Conservation (phyloP, 2,329 filamentous ascomycete genomes). For the Tolypocladium tundrense region DNA sequence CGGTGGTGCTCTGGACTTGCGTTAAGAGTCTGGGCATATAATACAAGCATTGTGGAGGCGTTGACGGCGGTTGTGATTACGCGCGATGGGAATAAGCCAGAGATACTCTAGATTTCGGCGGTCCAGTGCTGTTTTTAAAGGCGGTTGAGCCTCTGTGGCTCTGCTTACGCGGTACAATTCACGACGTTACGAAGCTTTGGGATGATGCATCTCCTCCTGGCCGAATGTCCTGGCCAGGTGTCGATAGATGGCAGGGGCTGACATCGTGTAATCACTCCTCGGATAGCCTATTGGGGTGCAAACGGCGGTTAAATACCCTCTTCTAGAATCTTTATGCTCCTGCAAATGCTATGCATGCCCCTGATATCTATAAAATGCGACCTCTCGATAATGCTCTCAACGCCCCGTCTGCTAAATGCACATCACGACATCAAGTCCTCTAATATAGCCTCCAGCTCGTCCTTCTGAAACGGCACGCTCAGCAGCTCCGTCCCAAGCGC, state of each 20-base stretch:
- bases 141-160: not conserved
- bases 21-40: conserved; percentile 65
- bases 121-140: not conserved
- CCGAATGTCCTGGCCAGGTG: not conserved
- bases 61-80: not conserved
- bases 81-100: not conserved
- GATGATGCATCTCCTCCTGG: not conserved
- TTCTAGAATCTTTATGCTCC: not conserved
- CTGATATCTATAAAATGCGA: too few relatives aligned
- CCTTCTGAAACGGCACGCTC: conserved; percentile 73
- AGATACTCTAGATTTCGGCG: not conserved
- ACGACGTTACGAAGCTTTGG: not conserved
- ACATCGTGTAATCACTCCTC: not conserved
- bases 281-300: not conserved
- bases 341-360: not conserved
- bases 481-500: conserved; percentile 74
- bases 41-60: conserved; percentile 1
- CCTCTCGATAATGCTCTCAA: too few relatives aligned
- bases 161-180: not conserved
- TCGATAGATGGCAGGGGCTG: not conserved
- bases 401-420: not conserved
- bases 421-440: conserved; percentile 52
- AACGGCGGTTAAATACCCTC: not conserved
- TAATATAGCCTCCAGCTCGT: conserved; percentile 80
- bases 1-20: conserved; percentile 83